A percentile compares a stretch with the other conserved stretches of the same genome.
phyloP scores from a whole-genome alignment of 352 stramenopile genomes.

The Pelagophyceae sp. region DNA sequence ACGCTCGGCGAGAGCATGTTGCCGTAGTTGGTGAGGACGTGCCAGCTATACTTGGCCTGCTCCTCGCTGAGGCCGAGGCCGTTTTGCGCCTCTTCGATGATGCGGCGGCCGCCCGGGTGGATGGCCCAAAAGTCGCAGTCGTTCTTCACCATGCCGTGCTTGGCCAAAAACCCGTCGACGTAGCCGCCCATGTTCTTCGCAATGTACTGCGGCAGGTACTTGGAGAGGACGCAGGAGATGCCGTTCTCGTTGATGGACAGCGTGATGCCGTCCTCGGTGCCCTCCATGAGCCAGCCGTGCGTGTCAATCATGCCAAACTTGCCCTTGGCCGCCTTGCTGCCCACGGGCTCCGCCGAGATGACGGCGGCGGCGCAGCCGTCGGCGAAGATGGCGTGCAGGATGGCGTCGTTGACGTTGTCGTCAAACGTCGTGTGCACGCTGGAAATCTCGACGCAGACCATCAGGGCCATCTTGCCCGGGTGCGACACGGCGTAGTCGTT shows the following conservation, averaged over 20 bases:
- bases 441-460: slow-evolving; percentile 38
- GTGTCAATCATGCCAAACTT: slow-evolving; percentile 38
- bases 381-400: slow-evolving; percentile 39
- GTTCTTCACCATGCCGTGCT: slow-evolving; percentile 28
- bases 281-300: slow-evolving; percentile 41
- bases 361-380: slow-evolving; percentile 36
- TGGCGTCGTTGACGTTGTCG: slow-evolving; percentile 41
- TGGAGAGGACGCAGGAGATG: slow-evolving; percentile 40
- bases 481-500: slow-evolving; percentile 37
- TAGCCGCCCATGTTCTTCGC: slow-evolving; percentile 42
- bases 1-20: slow-evolving; percentile 38
- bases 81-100: slow-evolving; percentile 42
- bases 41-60: slow-evolving; percentile 37
- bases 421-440: slow-evolving; percentile 39
- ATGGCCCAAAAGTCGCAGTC: slow-evolving; percentile 42
- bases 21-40: slow-evolving; percentile 35
- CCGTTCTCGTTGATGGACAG: slow-evolving; percentile 40
- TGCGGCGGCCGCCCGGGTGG: slow-evolving; percentile 36
- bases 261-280: slow-evolving; percentile 41
- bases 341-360: slow-evolving; percentile 24
- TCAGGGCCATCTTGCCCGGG: slow-evolving; percentile 23
- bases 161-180: slow-evolving; percentile 33
- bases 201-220: slow-evolving; percentile 41
- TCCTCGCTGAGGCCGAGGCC: slow-evolving; percentile 38
- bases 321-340: slow-evolving; percentile 26